Evolutionary conservation across 2,329 filamentous ascomycete species (phyloP), one percentile per base, ranked within the genome.

Genomic region (Ophiostoma quercus): DNA sequence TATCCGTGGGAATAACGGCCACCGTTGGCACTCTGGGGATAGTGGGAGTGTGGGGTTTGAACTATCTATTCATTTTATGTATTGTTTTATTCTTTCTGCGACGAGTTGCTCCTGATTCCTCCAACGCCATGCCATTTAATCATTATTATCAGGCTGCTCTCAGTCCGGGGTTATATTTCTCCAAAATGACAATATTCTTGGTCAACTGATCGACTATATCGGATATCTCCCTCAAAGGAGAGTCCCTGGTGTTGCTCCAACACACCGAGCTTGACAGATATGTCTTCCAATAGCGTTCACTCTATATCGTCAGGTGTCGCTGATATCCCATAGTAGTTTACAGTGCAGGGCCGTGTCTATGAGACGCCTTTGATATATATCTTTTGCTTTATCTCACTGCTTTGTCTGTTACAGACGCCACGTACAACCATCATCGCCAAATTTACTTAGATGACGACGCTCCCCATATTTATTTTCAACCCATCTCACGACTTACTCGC

Each of bases 391-490:
- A 22, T 57, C 51, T 25, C 11, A 25, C 25, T 57, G 22, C 12
- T 25, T 8, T 57, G 51, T 5, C 47, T 22, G 2, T 9, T 9
- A 57, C 25, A 4, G n/a, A 29, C 22, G 7, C 51, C 51, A 3
- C n/a, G n/a, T 11, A 57, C 11, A 11, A 25, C n/a, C n/a, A 4
- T 57, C 29, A 57, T 25, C 51, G 51, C 29, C 22, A 14, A 14
- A 12, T 57, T 57, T 25, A 29, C n/a, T 57, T 57, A n/a, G 51
- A 57, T 57, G 51, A 57, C 51, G 51, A 57, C 51, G 19, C 51
- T 57, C 51, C 51, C 51, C 51, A 57, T 25, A 25, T 57, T 57
- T 11, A 25, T 25, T 25, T 57, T 12, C 51, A 25, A 25, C 3
- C 25, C 51, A 25, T 25, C 25, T 8, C 16, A 57, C 43, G 19